Percentiles rank a stretch among this genome's conserved stretches.
Evolutionary conservation across 2,329 filamentous ascomycete species (phyloP).

Genomic region (Shiraia bambusicola): DNA sequence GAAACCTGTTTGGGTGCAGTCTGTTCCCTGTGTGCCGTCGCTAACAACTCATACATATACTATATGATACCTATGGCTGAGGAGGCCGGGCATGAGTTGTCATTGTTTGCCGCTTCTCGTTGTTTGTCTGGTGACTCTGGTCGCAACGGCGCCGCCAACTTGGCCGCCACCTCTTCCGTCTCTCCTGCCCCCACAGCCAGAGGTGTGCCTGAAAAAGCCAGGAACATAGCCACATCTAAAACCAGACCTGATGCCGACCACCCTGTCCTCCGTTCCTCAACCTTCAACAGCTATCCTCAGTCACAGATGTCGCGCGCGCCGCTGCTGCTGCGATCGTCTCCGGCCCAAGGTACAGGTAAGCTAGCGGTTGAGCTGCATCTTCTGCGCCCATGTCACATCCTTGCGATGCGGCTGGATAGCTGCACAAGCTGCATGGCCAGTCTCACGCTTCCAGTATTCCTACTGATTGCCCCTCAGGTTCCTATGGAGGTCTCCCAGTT

Average conservation of each 20-base stretch:
- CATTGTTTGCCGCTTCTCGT: slow-evolving; percentile 16
- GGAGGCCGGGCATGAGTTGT: slow-evolving; percentile 15
- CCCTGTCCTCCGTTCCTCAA: slow-evolving; percentile 14
- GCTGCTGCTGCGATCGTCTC: slow-evolving; percentile 61
- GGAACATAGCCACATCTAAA: slow-evolving; percentile 26
- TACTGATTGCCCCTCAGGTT: slow-evolving; percentile 40
- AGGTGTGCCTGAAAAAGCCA: slow-evolving; percentile 29
- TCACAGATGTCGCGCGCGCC: slow-evolving; percentile 54
- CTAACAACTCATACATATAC: slow-evolving; percentile 24
- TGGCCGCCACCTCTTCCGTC: slow-evolving; percentile 6
- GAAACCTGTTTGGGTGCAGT: background rate
- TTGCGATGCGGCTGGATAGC: slow-evolving; percentile 2
- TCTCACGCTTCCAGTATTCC: too few relatives aligned
- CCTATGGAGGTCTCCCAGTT: slow-evolving; percentile 60
- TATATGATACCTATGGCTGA: too few relatives aligned
- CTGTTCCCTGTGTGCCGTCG: slow-evolving; percentile 3
- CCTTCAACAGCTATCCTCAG: slow-evolving; percentile 10
- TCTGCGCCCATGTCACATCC: background rate
- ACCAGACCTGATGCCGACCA: slow-evolving; percentile 33
- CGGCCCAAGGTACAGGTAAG: slow-evolving; percentile 56
- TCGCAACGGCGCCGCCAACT: slow-evolving; percentile 24
- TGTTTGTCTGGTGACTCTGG: too few relatives aligned
- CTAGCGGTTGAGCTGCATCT: slow-evolving; percentile 11
- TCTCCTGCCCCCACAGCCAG: slow-evolving; percentile 22
- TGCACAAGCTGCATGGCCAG: slow-evolving; percentile 2